These are phyloP conservation scores for Lagenidium giganteum DNA, from an alignment of 352 stramenopile species.

Conservation along the genomic window DNA sequence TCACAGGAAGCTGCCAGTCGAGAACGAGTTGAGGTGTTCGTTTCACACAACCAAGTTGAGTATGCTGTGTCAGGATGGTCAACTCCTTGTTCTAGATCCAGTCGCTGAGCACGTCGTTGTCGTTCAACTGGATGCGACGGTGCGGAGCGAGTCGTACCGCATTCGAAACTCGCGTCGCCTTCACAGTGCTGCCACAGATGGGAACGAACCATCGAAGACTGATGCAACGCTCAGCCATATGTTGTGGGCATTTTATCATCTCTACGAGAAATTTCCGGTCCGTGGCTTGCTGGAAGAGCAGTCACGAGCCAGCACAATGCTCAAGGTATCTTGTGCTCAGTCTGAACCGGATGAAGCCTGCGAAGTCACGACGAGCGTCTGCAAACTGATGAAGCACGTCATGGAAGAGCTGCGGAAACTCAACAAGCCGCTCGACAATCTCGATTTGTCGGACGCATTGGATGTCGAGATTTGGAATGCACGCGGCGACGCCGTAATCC, in stretches of 20 bases:
- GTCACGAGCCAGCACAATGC: slow-evolving; percentile 1
- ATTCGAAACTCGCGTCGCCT: slow-evolving; percentile 38
- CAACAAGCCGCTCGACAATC: slow-evolving; percentile 42
- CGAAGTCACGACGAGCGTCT: too few relatives aligned
- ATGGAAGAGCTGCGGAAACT: slow-evolving; percentile 48
- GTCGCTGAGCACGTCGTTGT: slow-evolving; percentile 9
- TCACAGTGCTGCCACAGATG: slow-evolving; percentile 1
- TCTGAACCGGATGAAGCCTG: too few relatives aligned
- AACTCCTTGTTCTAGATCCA: slow-evolving; percentile 27
- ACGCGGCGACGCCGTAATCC: background rate
- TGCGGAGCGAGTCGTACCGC: slow-evolving; percentile 42
- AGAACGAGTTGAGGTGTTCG: too few relatives aligned
- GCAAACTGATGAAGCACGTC: slow-evolving; percentile 25
- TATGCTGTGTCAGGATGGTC: too few relatives aligned
- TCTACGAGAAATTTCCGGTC: slow-evolving; percentile 35
- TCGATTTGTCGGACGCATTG: slow-evolving; percentile 10
- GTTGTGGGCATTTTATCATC: slow-evolving; percentile 26
- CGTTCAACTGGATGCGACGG: slow-evolving; percentile 21
- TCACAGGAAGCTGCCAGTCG: slow-evolving; percentile 27
- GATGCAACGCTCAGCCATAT: slow-evolving; percentile 9
- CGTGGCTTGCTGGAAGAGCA: slow-evolving; percentile 4
- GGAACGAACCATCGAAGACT: background rate
- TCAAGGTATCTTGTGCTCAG: too few relatives aligned
- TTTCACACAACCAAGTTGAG: too few relatives aligned
- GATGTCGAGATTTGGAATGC: background rate